A percentile compares a stretch with the other conserved stretches of the same genome.
Conservation (phyloP, 2,329 filamentous ascomycete species). For the Lachnellula suecica region DNA sequence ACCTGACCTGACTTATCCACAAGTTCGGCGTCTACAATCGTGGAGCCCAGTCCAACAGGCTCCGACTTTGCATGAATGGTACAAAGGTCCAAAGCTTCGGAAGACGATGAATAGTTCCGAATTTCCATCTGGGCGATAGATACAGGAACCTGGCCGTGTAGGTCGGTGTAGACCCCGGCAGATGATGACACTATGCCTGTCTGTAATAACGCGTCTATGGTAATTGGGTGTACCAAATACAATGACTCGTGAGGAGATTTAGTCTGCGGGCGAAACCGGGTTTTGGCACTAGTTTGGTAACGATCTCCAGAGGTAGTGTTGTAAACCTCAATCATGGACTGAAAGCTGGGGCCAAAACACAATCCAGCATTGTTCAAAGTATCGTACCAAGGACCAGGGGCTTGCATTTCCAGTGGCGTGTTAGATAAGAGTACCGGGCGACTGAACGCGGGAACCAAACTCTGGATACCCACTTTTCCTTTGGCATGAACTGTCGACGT, state of each 20-base stretch:
- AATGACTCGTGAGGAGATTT: constrained; percentile 41
- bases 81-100: constrained; percentile 31
- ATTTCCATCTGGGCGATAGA: no score
- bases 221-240: constrained; percentile 51
- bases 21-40: neutral
- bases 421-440: constrained; percentile 2
- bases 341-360: constrained; percentile 39
- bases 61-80: constrained; percentile 2
- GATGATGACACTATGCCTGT: constrained; percentile 37
- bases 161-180: constrained; percentile 27
- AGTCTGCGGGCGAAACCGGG: constrained; percentile 5
- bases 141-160: constrained; percentile 35
- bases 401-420: constrained; percentile 28
- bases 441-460: neutral
- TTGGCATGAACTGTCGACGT: constrained; percentile 7
- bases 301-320: no score
- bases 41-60: neutral
- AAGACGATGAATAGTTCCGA: no score
- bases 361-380: constrained; percentile 37
- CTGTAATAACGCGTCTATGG: constrained; percentile 55
- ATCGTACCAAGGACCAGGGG: constrained; percentile 33
- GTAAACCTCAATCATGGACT: constrained; percentile 33
- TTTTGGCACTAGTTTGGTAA: constrained; percentile 29
- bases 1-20: neutral
- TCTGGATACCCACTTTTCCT: neutral